These are phyloP conservation scores for Hymenoscyphus fraxineus DNA, from an alignment of 2,329 filamentous ascomycete species.

Conservation along the genomic window DNA sequence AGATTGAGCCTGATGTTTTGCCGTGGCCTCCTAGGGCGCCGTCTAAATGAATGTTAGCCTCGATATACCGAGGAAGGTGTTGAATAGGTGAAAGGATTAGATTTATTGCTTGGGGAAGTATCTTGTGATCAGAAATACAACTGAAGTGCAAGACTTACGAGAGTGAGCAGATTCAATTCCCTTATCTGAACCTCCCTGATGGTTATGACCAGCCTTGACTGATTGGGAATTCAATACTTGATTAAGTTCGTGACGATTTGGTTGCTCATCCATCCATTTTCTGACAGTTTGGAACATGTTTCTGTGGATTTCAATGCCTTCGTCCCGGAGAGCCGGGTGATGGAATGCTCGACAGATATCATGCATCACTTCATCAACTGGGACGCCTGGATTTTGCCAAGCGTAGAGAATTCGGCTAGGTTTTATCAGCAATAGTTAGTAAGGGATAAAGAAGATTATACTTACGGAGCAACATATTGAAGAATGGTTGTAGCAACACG, in stretches of 20 bases:
- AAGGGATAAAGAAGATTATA: slow-evolving; percentile 45
- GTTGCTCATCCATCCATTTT: slow-evolving; percentile 70
- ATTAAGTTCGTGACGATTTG: slow-evolving; percentile 66
- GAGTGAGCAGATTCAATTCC: slow-evolving; percentile 30
- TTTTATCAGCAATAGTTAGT: slow-evolving; percentile 25
- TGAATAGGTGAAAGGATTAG: too few species aligned
- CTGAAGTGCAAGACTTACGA: slow-evolving; percentile 19
- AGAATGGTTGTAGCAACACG: slow-evolving; percentile 70
- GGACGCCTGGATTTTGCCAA: slow-evolving; percentile 83
- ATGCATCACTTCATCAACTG: slow-evolving; percentile 76
- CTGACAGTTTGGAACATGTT: slow-evolving; percentile 87
- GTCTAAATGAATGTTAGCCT: neutral
- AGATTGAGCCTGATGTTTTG: slow-evolving; percentile 56
- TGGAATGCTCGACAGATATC: slow-evolving; percentile 85
- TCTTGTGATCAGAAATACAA: neutral
- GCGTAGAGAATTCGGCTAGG: slow-evolving; percentile 75
- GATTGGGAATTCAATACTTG: slow-evolving; percentile 76
- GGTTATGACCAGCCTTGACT: slow-evolving; percentile 80
- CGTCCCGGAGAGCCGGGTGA: slow-evolving; percentile 78
- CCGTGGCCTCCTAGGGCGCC: slow-evolving; percentile 44
- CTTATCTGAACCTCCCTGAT: slow-evolving; percentile 45
- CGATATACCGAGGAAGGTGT: too few species aligned
- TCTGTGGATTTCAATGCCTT: slow-evolving; percentile 72
- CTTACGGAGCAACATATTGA: slow-evolving; percentile 78
- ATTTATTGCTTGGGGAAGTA: too few species aligned